These are phyloP conservation scores for Verticillium nonalfalfae DNA, from an alignment of 2,329 filamentous ascomycete genomes.

Conservation along the genomic window DNA sequence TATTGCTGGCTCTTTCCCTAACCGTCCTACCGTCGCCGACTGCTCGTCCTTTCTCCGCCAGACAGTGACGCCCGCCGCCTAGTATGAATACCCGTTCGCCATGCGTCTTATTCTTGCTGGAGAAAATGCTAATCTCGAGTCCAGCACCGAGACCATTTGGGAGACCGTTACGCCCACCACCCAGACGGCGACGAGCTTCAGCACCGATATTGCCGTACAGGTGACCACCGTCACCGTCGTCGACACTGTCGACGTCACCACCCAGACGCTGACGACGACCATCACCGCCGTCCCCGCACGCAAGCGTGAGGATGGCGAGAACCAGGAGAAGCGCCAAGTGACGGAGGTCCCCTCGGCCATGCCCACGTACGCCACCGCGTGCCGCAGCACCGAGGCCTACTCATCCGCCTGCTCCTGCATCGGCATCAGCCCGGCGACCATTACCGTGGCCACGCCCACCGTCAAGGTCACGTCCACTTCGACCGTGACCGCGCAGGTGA, in stretches of 20 bases:
- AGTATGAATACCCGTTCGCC: background rate
- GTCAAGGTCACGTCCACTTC: conserved; percentile 30
- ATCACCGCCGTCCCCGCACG: background rate
- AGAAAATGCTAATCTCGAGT: background rate
- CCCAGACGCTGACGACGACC: background rate
- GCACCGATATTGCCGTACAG: background rate
- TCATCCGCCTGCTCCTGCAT: conserved; percentile 15
- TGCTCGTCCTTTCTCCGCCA: conserved; percentile 3
- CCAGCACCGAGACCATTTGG: background rate
- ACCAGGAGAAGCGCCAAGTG: background rate
- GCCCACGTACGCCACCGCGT: conserved; percentile 12
- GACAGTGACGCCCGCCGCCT: background rate
- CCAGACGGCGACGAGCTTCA: background rate
- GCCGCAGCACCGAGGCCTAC: conserved; percentile 9
- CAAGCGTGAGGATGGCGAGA: background rate
- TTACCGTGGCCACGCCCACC: conserved; percentile 19
- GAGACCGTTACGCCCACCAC: background rate
- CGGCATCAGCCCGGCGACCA: conserved; percentile 9
- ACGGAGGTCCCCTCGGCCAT: conserved; percentile 8
- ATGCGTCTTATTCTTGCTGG: background rate
- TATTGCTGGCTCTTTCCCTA: background rate
- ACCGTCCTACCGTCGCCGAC: background rate
- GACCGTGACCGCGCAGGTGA: conserved; percentile 1
- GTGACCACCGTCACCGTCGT: conserved; percentile 1
- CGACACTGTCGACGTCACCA: background rate